Conservation (phyloP, 164 flowering plant species). For the Echeveria elegans region DNA sequence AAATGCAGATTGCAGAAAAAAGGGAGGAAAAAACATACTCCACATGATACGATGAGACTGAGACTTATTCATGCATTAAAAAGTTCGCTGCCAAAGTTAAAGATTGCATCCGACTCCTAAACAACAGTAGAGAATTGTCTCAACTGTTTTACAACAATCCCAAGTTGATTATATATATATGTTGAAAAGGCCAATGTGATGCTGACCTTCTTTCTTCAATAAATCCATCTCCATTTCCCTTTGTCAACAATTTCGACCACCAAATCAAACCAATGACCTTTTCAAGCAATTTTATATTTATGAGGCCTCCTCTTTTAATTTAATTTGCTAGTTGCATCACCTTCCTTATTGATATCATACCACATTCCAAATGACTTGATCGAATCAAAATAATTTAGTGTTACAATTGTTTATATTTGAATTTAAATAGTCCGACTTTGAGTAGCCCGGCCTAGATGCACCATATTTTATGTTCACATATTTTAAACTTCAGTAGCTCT, state of each 20-base stretch:
- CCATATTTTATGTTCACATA: too few species aligned
- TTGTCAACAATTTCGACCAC: slow-evolving; percentile 1
- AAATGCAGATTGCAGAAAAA: neutral
- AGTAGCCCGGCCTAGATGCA: too few species aligned
- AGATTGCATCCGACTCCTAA: neutral
- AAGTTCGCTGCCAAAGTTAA: neutral
- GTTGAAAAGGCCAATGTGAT: neutral
- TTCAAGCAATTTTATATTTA: neutral
- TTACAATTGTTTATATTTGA: too few species aligned
- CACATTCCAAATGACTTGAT: too few species aligned
- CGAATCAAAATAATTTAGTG: too few species aligned
- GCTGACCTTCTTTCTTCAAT: neutral
- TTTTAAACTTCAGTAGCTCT: too few species aligned
- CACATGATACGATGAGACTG: neutral
- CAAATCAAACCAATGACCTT: neutral
- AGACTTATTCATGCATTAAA: neutral
- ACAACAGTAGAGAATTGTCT: neutral
- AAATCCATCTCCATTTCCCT: neutral
- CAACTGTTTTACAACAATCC: slow-evolving; percentile 5
- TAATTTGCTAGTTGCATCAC: neutral
- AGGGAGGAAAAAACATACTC: neutral
- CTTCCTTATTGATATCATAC: too few species aligned
- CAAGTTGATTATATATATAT: too few species aligned
- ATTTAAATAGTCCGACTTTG: too few species aligned
- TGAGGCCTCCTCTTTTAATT: neutral